These are phyloP conservation scores for Phytophthora europaea DNA, from an alignment of 352 stramenopile species.

Conservation along the genomic window DNA sequence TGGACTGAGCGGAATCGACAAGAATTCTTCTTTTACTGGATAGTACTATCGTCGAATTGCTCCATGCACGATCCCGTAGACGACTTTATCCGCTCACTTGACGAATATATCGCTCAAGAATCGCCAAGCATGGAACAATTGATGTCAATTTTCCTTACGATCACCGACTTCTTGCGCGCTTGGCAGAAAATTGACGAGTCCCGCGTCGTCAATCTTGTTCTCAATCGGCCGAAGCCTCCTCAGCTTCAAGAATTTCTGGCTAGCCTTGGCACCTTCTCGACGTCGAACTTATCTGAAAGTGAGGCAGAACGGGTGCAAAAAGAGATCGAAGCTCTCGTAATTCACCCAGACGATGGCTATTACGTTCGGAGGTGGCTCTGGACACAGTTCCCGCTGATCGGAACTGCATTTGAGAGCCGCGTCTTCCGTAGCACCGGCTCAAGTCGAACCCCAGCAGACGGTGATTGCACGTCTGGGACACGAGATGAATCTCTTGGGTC, in stretches of 20 bases:
- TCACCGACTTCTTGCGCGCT: slow-evolving; percentile 81
- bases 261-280: slow-evolving; percentile 68
- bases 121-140: slow-evolving; percentile 70
- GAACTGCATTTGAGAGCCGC: slow-evolving; percentile 73
- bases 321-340: slow-evolving; percentile 73
- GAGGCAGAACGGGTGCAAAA: slow-evolving; percentile 65
- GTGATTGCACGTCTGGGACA: slow-evolving; percentile 7
- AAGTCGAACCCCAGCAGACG: slow-evolving; percentile 10
- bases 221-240: slow-evolving; percentile 60
- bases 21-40: slow-evolving; percentile 87
- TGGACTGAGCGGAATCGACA: slow-evolving; percentile 84
- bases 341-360: slow-evolving; percentile 78
- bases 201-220: slow-evolving; percentile 32
- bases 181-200: slow-evolving; percentile 69
- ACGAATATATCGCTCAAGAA: slow-evolving; percentile 80
- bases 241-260: slow-evolving; percentile 84
- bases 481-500: slow-evolving; percentile 9
- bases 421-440: slow-evolving; percentile 56
- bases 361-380: slow-evolving; percentile 86
- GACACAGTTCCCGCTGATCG: slow-evolving; percentile 90
- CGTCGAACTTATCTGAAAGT: slow-evolving; percentile 53
- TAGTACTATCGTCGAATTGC: slow-evolving; percentile 68
- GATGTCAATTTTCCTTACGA: slow-evolving; percentile 74
- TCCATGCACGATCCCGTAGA: slow-evolving; percentile 81
- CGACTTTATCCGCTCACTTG: slow-evolving; percentile 81